Base-by-base conservation (phyloP, 495 filamentous ascomycete species). In the Pyronema domesticum region DNA sequence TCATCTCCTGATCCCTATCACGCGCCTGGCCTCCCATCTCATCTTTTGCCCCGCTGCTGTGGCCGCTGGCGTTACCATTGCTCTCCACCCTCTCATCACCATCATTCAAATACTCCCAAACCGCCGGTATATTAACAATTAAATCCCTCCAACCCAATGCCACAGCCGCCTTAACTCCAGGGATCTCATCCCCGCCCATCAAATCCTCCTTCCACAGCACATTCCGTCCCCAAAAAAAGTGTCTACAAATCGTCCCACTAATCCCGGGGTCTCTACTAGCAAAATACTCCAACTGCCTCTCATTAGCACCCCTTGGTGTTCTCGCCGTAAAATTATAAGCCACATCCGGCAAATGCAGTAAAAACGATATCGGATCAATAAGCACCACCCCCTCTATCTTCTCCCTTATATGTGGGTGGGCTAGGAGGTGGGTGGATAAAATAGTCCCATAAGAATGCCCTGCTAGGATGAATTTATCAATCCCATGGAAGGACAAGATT, bases 271-370 rank as follows among this genome's bases (percentile, higher is more conserved):
- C 80, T 64, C 71, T 82, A 37, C 72, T 76, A 7, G 76, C 80
- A 60, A 83, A 83, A 61, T 80, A 84, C 65, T 77, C 77, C 37
- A 84, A 69, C 65, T 79, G 75, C 67, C 75, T 73, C 65, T 84
- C 79, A 57, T 80, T 81, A 3, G 80, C 79, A 19, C 51, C 51
- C 30, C 48, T 65, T 0, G 80, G 80, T 44, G 63, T 64, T 3
- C 80, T 71, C 33, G 69, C 61, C 10, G 75, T 80, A 60, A 84
- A 83, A 60, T 84, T 84, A 70, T 78, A 83, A n/a, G 79, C 79
- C 40, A 84, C 78, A 55, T 81, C 73, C 19, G 80, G 80, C 9
- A 80, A 66, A 63, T 84, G 80, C 35, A 84, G 68, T 17, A 82
- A 58, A 33, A 84, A 71, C 4, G 72, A 73, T n/a, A 84, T 78